These are phyloP conservation scores for Candida anglica DNA, from an alignment of 805 yeast species.

Conservation along the genomic window DNA sequence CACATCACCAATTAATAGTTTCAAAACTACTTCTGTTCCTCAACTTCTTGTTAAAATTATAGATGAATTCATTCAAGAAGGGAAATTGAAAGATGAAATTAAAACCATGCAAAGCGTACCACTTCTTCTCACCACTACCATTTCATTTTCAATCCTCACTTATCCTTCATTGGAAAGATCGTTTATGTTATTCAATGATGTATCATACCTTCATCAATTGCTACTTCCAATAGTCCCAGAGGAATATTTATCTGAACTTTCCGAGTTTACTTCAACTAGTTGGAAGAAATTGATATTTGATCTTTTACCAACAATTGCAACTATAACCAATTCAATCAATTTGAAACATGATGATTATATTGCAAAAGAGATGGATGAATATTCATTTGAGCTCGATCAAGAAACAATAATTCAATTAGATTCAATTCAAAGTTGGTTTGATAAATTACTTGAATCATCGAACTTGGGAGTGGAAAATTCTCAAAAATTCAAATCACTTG, in stretches of 20 bases:
- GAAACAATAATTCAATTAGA: constrained; percentile 14
- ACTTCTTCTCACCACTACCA: constrained; percentile 22
- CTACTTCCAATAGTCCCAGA: constrained; percentile 3
- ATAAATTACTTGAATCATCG: constrained; percentile 14
- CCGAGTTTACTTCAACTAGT: constrained; percentile 10
- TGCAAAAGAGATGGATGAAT: constrained; percentile 7
- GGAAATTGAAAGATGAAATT: constrained; percentile 13
- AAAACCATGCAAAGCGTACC: no score
- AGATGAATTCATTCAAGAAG: not conserved
- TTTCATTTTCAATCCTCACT: constrained; percentile 25
- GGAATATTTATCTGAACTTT: constrained; percentile 9
- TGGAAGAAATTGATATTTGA: constrained; percentile 10
- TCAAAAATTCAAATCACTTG: constrained; percentile 20
- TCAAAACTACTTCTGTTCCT: constrained; percentile 1
- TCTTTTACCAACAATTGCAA: constrained; percentile 9
- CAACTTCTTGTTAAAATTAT: not conserved
- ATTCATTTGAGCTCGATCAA: constrained; percentile 14
- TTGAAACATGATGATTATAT: constrained; percentile 11
- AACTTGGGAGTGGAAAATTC: constrained; percentile 21
- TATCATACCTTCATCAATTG: constrained; percentile 18
- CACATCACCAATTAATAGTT: constrained; percentile 15
- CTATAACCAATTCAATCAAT: constrained; percentile 15
- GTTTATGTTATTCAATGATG: constrained; percentile 33
- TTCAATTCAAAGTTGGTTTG: constrained; percentile 20
- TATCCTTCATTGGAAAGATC: constrained; percentile 31